A percentile compares a stretch with the other conserved stretches of the same genome.
phyloP scores from a whole-genome alignment of 2,329 filamentous ascomycete genomes.

The Penicillium paneum region DNA sequence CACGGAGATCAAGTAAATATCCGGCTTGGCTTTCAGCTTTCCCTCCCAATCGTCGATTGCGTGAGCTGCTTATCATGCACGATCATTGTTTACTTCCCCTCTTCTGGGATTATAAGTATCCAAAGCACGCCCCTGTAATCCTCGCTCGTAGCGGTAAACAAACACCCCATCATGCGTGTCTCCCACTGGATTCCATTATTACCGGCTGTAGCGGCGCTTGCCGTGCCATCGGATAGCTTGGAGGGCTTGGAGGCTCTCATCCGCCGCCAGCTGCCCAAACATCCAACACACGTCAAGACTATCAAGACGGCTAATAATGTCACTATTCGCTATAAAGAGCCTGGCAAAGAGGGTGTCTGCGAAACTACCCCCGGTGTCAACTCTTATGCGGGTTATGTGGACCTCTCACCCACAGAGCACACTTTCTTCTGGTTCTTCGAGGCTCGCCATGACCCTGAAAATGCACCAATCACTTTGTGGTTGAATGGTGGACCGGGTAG shows the following conservation, averaged over 20 bases:
- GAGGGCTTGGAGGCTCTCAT: slow-evolving; percentile 15
- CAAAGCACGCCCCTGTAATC: neutral
- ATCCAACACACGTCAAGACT: slow-evolving; percentile 38
- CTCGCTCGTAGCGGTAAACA: neutral
- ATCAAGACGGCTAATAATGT: slow-evolving; percentile 44
- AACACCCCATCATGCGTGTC: slow-evolving; percentile 20
- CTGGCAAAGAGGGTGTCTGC: slow-evolving; percentile 50
- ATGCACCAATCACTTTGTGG: slow-evolving; percentile 43
- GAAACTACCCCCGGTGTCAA: slow-evolving; percentile 57
- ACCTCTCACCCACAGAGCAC: slow-evolving; percentile 51
- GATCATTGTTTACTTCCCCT: neutral
- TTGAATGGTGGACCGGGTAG: slow-evolving; percentile 44
- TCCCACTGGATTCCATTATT: slow-evolving; percentile 20
- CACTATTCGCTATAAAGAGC: slow-evolving; percentile 58
- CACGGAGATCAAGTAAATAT: neutral
- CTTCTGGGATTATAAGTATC: neutral
- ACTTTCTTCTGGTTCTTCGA: slow-evolving; percentile 58
- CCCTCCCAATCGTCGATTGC: neutral
- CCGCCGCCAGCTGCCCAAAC: slow-evolving; percentile 36
- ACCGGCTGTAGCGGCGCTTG: slow-evolving; percentile 20
- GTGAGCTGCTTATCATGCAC: neutral
- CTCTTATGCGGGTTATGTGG: slow-evolving; percentile 56
- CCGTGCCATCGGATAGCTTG: slow-evolving; percentile 5
- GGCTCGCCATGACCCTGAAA: slow-evolving; percentile 50
- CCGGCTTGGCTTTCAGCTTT: neutral